These are phyloP conservation scores for Casuarina equisetifolia DNA, from an alignment of 306 rosid species.

Conservation along the genomic window DNA sequence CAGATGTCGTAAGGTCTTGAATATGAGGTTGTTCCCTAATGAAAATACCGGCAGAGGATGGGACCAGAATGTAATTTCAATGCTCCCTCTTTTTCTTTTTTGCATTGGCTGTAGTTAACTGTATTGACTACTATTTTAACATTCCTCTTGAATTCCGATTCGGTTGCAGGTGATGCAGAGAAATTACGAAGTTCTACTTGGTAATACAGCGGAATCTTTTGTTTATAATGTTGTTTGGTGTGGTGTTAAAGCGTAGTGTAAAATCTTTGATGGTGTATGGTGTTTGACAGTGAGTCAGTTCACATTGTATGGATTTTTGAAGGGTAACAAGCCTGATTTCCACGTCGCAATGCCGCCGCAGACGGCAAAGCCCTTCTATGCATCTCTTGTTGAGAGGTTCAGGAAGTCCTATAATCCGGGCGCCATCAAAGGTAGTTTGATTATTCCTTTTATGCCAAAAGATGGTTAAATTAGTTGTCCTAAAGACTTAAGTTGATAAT, in stretches of 20 bases:
- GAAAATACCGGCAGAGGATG: constrained; percentile 73
- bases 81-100: background rate
- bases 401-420: constrained; percentile 56
- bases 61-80: constrained; percentile 63
- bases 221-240: background rate
- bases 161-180: constrained; percentile 68
- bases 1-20: constrained; percentile 91
- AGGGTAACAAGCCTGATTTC: constrained; percentile 96
- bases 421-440: constrained; percentile 59
- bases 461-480: too few species aligned
- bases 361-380: constrained; percentile 74
- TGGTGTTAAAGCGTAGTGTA: background rate
- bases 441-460: too few species aligned
- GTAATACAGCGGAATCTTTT: constrained; percentile 18
- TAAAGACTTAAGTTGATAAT: too few species aligned
- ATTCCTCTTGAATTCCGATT: background rate
- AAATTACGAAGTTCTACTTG: constrained; percentile 73
- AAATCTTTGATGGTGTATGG: constrained; percentile 2
- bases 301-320: constrained; percentile 77
- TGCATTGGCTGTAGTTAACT: background rate
- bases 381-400: constrained; percentile 74
- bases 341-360: constrained; percentile 91
- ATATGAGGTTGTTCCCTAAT: constrained; percentile 82
- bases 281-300: constrained; percentile 84
- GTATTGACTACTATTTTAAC: constrained; percentile 1